Conservation (phyloP, 2,329 filamentous ascomycete species). For the Pestalotiopsis sp. region DNA sequence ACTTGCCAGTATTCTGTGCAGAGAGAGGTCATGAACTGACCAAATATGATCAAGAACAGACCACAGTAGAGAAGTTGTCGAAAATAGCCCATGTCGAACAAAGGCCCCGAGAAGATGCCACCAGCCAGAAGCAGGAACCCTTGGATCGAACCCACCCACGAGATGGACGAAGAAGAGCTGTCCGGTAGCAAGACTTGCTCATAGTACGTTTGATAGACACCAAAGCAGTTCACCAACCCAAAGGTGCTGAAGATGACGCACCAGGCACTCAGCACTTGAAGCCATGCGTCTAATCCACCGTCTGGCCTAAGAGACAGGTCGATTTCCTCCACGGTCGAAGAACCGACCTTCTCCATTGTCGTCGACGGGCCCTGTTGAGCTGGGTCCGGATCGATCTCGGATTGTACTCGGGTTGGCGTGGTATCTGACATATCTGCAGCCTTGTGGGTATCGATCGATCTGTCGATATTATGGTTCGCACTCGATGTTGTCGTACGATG, state of each 20-base stretch:
- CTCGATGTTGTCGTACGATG: background rate
- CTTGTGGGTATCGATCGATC: background rate
- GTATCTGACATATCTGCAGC: background rate
- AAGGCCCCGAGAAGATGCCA: constrained; percentile 48
- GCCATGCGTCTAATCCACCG: constrained; percentile 37
- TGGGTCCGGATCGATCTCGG: background rate
- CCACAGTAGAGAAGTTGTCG: constrained; percentile 42
- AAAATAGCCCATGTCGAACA: constrained; percentile 53
- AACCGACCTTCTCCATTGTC: background rate
- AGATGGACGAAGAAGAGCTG: constrained; percentile 44
- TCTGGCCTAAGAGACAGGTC: constrained; percentile 11
- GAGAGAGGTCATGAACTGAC: constrained; percentile 53
- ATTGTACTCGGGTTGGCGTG: background rate
- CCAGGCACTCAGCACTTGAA: constrained; percentile 43
- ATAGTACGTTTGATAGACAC: constrained; percentile 53
- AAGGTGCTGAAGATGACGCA: constrained; percentile 49
- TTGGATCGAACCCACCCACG: constrained; percentile 53
- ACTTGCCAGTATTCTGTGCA: constrained; percentile 50
- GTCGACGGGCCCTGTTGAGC: background rate
- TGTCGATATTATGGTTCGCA: background rate
- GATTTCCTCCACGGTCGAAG: background rate
- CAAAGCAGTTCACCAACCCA: constrained; percentile 42
- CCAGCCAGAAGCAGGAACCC: constrained; percentile 51
- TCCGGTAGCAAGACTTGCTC: constrained; percentile 26
- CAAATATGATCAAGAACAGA: constrained; percentile 45